phyloP scores from a whole-genome alignment of 306 rosid genomes.

The Pyrus communis region DNA sequence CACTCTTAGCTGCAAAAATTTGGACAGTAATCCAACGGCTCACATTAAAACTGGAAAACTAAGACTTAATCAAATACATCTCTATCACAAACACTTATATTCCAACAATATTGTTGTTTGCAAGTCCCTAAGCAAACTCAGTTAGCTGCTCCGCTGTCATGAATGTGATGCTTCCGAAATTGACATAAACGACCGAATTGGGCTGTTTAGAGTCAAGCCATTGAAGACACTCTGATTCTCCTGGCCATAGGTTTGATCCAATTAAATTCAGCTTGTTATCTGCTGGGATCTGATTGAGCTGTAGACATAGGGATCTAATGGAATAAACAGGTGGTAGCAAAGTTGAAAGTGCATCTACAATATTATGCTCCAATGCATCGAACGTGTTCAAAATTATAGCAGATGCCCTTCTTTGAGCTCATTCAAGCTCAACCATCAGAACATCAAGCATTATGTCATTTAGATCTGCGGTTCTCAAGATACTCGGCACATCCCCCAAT shows the following conservation, averaged over 20 bases:
- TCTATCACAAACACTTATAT: no score
- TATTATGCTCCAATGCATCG: constrained; percentile 43
- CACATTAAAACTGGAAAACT: no score
- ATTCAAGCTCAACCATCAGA: not conserved
- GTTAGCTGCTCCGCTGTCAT: not conserved
- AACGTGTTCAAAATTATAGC: constrained; percentile 57
- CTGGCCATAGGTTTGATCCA: no score
- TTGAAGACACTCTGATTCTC: no score
- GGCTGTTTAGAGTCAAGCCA: no score
- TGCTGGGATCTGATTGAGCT: no score
- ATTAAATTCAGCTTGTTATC: no score
- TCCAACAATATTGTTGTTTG: not conserved
- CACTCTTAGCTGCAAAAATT: no score
- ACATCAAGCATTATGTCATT: constrained; percentile 31
- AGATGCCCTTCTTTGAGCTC: constrained; percentile 22
- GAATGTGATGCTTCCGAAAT: not conserved
- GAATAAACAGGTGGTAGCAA: constrained; percentile 39
- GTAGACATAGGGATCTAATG: constrained; percentile 46
- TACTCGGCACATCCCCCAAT: constrained; percentile 41
- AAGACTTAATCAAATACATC: no score
- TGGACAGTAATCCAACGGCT: no score
- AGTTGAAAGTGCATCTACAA: constrained; percentile 23
- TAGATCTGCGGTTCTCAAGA: constrained; percentile 42
- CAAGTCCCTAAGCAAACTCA: constrained; percentile 6
- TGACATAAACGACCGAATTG: no score